Evolutionary conservation across 1,284 basidiomycete genomes (phyloP).

Genomic region (Apiotrichum sp.): DNA sequence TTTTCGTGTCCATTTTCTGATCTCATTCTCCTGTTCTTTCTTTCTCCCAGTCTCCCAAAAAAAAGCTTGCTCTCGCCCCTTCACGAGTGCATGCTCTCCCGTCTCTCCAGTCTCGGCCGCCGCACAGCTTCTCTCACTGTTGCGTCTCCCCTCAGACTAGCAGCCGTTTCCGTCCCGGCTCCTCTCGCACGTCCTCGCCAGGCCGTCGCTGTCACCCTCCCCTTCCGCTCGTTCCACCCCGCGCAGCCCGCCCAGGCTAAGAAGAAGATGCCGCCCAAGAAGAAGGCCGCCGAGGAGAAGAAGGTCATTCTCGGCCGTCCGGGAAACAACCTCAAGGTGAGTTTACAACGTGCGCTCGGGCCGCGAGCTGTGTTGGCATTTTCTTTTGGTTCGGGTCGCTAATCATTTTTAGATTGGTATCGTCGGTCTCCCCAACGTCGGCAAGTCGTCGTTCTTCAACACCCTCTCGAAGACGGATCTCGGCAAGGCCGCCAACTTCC

Average conservation of each 20-base stretch:
- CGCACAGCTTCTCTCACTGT: not conserved
- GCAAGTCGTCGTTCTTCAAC: constrained; percentile 94
- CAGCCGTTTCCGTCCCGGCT: not conserved
- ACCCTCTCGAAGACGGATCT: constrained; percentile 82
- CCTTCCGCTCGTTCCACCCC: constrained; percentile 10
- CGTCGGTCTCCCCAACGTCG: constrained; percentile 92
- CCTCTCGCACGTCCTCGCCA: too few species aligned
- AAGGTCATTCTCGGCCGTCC: constrained; percentile 81
- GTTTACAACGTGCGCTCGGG: constrained; percentile 4
- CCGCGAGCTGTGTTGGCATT: not conserved
- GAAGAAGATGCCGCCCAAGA: constrained; percentile 77
- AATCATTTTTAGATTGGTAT: constrained; percentile 69
- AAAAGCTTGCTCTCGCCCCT: not conserved
- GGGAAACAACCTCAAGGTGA: constrained; percentile 64
- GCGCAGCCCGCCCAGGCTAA: constrained; percentile 19
- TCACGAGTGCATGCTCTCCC: constrained; percentile 18
- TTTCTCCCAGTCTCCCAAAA: too few species aligned
- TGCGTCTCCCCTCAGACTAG: not conserved
- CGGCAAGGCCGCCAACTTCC: constrained; percentile 98
- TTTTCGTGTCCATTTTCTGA: too few species aligned
- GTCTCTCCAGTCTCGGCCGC: constrained; percentile 1
- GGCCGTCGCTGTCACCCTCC: not conserved
- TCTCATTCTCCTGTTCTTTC: too few species aligned
- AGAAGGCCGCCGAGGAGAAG: constrained; percentile 64
- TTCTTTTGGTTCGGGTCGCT: not conserved